Percentiles rank a stretch among this genome's conserved stretches.
These are phyloP conservation scores for Yarrowia galli DNA, from an alignment of 1,139 yeast species.

Conservation along the genomic window DNA sequence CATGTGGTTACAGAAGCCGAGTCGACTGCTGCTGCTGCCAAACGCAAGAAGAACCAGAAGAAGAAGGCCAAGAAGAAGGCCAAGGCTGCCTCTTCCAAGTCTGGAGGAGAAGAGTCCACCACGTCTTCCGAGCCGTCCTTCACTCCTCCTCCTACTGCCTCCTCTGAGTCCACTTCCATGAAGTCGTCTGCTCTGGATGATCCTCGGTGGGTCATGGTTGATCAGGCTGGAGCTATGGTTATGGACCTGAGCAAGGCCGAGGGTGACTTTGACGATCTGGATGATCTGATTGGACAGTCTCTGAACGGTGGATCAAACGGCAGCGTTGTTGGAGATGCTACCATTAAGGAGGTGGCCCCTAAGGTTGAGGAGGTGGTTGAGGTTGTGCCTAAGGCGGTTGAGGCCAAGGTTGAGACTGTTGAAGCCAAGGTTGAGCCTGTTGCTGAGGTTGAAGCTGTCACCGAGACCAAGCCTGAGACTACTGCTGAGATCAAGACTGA, in stretches of 20 bases:
- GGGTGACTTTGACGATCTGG: constrained; percentile 7
- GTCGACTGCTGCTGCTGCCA: constrained; percentile 5
- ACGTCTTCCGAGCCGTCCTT: background rate
- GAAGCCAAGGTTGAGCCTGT: background rate
- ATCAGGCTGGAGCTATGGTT: constrained; percentile 2
- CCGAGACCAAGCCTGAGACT: background rate
- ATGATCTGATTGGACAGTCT: background rate
- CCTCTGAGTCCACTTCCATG: constrained; percentile 1
- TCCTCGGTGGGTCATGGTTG: constrained; percentile 18
- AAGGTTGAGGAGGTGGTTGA: too few relatives aligned
- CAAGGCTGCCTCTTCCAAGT: background rate
- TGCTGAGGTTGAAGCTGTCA: background rate
- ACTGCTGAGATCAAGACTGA: background rate
- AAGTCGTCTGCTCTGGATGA: background rate
- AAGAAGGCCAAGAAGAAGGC: constrained; percentile 25
- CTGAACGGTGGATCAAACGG: too few relatives aligned
- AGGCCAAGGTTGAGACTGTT: background rate
- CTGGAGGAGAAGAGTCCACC: too few relatives aligned
- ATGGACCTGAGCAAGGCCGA: constrained; percentile 9
- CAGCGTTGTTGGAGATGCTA: too few relatives aligned
- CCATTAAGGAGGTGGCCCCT: background rate
- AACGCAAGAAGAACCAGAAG: constrained; percentile 22
- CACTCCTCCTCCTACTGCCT: constrained; percentile 1
- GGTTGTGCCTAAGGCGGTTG: background rate
- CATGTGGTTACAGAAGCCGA: constrained; percentile 14